These are phyloP conservation scores for Termitomyces sp. DNA, from an alignment of 768 basidiomycete species.

Conservation along the genomic window DNA sequence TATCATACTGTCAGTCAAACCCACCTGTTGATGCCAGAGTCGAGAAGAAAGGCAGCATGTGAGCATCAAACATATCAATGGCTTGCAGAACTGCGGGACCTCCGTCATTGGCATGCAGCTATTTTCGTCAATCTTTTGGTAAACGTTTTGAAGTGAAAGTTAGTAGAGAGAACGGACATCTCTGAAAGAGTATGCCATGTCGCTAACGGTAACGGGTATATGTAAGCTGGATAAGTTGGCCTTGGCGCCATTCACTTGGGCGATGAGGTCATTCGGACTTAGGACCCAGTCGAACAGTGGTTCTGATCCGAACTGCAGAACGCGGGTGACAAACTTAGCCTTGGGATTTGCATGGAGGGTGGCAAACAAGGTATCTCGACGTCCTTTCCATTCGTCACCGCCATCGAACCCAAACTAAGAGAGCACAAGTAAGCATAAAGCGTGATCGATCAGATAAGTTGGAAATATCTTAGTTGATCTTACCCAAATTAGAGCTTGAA, in stretches of 20 bases:
- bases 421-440: neutral
- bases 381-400: slow-evolving; percentile 43
- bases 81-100: slow-evolving; percentile 52
- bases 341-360: slow-evolving; percentile 54
- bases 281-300: slow-evolving; percentile 60
- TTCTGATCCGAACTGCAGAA: slow-evolving; percentile 68
- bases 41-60: slow-evolving; percentile 71
- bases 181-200: slow-evolving; percentile 58
- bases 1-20: slow-evolving; percentile 6
- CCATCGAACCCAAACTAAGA: slow-evolving; percentile 45
- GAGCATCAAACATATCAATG: slow-evolving; percentile 60
- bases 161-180: slow-evolving; percentile 19
- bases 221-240: slow-evolving; percentile 41
- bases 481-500: slow-evolving; percentile 74
- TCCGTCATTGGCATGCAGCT: slow-evolving; percentile 40
- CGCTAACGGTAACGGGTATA: slow-evolving; percentile 69
- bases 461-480: slow-evolving; percentile 10
- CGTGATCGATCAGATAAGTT: neutral
- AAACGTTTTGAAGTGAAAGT: neutral
- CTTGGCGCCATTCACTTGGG: slow-evolving; percentile 47
- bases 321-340: slow-evolving; percentile 61
- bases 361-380: slow-evolving; percentile 47
- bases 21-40: slow-evolving; percentile 49
- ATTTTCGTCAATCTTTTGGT: neutral
- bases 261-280: slow-evolving; percentile 39